These are phyloP conservation scores for Butyriboletus loyo DNA, from an alignment of 768 basidiomycete genomes.

Conservation along the genomic window DNA sequence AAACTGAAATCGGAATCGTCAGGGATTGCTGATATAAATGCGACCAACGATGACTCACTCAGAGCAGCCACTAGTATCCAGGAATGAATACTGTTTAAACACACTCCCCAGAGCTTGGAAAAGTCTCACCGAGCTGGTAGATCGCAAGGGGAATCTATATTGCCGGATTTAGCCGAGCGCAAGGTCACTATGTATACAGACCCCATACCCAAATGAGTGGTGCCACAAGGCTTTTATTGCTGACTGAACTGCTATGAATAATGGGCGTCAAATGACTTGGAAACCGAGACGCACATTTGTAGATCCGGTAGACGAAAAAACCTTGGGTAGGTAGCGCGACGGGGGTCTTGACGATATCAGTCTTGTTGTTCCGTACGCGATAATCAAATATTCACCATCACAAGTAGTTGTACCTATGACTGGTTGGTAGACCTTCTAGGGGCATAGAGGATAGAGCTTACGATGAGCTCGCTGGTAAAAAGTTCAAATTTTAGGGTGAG, in stretches of 20 bases:
- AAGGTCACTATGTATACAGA: no score
- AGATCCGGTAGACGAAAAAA: constrained; percentile 8
- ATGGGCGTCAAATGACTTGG: not conserved
- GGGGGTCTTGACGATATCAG: not conserved
- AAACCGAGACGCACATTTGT: not conserved
- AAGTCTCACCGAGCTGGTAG: not conserved
- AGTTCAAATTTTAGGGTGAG: not conserved
- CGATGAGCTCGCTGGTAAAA: constrained; percentile 2
- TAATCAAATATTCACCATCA: not conserved
- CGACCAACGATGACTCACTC: not conserved
- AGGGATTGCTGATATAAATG: not conserved
- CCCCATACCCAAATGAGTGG: constrained; percentile 3
- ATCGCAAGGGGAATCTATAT: not conserved
- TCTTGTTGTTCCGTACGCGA: not conserved
- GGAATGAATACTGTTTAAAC: not conserved
- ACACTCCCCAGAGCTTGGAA: not conserved
- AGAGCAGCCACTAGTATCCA: not conserved
- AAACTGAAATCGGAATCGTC: not conserved
- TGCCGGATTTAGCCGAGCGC: not conserved
- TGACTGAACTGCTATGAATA: not conserved
- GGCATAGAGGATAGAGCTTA: not conserved
- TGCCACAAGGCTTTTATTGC: not conserved
- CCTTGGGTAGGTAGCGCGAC: constrained; percentile 3
- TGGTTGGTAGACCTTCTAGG: not conserved
- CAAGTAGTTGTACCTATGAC: not conserved